Conservation (phyloP, 306 rosid species). For the Neltuma alba region DNA sequence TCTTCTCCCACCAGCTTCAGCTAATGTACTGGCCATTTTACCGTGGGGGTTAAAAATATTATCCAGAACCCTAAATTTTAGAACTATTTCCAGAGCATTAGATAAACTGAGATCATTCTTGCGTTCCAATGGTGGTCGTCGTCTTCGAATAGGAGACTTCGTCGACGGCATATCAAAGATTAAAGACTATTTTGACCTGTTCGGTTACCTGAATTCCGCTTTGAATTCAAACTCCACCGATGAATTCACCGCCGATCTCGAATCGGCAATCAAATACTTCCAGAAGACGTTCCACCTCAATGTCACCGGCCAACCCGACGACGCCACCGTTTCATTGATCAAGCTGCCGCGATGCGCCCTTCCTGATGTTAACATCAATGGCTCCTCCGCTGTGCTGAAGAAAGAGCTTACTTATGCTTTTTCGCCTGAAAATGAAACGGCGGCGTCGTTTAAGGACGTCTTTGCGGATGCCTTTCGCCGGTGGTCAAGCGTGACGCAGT, state of each 20-base stretch:
- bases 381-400: too few relatives aligned
- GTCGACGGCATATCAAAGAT: neutral
- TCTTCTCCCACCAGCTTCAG: neutral
- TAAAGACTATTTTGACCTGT: neutral
- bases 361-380: too few relatives aligned
- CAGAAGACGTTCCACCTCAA: too few relatives aligned
- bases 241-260: too few relatives aligned
- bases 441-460: neutral
- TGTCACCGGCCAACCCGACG: too few relatives aligned
- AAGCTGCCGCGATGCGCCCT: too few relatives aligned
- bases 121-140: neutral
- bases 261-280: too few relatives aligned
- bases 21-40: neutral
- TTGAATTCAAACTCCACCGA: neutral
- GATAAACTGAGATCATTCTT: too few relatives aligned
- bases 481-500: neutral
- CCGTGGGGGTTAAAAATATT: too few relatives aligned
- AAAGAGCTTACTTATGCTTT: too few relatives aligned
- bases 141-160: neutral
- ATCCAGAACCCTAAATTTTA: neutral
- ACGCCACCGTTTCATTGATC: too few relatives aligned
- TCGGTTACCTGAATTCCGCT: neutral
- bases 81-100: neutral
- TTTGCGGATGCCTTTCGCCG: neutral
- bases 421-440: too few relatives aligned